phyloP scores from a whole-genome alignment of 169 alveolate species.

The Plasmodium relictum region DNA sequence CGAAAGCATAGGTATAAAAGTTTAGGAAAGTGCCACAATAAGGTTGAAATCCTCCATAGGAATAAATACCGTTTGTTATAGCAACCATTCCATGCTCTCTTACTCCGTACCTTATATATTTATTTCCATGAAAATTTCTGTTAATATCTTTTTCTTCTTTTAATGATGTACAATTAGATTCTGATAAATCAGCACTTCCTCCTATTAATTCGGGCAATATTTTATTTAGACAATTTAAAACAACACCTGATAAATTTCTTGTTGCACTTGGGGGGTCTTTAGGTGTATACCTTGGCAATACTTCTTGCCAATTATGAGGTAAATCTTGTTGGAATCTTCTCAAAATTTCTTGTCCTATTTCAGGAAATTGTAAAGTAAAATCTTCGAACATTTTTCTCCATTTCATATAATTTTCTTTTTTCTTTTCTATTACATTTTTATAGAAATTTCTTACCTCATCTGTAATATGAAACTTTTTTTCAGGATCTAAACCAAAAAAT shows the following conservation, averaged over 20 bases:
- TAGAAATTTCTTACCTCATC: constrained; percentile 78
- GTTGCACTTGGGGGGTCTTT: constrained; percentile 71
- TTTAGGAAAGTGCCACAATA: constrained; percentile 86
- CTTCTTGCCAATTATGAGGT: constrained; percentile 74
- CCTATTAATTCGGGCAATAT: constrained; percentile 85
- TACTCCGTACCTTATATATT: constrained; percentile 82
- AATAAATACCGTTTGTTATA: constrained; percentile 83
- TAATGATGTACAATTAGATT: constrained; percentile 80
- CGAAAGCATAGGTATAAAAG: constrained; percentile 86
- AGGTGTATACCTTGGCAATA: constrained; percentile 62
- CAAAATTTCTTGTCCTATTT: constrained; percentile 77
- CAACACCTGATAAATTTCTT: constrained; percentile 75
- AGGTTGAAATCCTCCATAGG: constrained; percentile 85
- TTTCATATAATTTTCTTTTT: constrained; percentile 70
- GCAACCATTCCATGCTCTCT: constrained; percentile 90
- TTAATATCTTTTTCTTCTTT: constrained; percentile 58
- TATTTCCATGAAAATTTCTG: constrained; percentile 45
- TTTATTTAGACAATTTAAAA: constrained; percentile 67
- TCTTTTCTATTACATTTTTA: constrained; percentile 68
- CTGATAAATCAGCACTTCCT: constrained; percentile 88
- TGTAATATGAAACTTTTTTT: constrained; percentile 81
- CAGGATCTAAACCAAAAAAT: constrained; percentile 82
- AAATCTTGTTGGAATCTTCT: constrained; percentile 67
- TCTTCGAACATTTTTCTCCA: constrained; percentile 80
- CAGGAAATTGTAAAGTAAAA: constrained; percentile 77